phyloP scores from a whole-genome alignment of 2,329 filamentous ascomycete species.

The Cercospora nicotianae region DNA sequence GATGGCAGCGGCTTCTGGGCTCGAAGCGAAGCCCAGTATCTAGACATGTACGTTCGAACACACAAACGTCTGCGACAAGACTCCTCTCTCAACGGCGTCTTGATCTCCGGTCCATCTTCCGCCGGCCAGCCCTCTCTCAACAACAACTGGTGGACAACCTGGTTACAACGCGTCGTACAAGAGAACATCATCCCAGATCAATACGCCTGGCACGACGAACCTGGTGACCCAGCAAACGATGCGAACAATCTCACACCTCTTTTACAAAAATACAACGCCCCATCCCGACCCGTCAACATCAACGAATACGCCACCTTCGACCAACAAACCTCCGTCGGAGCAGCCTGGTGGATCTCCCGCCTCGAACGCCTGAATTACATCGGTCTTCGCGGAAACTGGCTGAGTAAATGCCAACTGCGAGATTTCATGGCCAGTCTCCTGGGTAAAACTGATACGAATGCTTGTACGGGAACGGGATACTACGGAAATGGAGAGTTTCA shows the following conservation, averaged over 20 bases:
- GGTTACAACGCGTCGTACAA: slow-evolving; percentile 38
- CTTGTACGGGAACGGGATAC: slow-evolving; percentile 37
- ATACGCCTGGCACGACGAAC: slow-evolving; percentile 49
- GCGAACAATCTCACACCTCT: slow-evolving; percentile 2
- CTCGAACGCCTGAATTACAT: slow-evolving; percentile 48
- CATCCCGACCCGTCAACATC: slow-evolving; percentile 43
- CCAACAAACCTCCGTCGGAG: slow-evolving; percentile 46
- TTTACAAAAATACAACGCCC: slow-evolving; percentile 11
- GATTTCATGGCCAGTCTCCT: slow-evolving; percentile 49
- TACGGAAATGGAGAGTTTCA: slow-evolving; percentile 46
- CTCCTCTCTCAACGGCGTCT: slow-evolving; percentile 20
- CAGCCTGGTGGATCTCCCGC: slow-evolving; percentile 50
- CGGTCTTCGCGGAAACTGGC: slow-evolving; percentile 52
- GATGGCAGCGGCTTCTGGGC: slow-evolving; percentile 45
- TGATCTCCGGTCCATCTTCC: slow-evolving; percentile 44
- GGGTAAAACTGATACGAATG: slow-evolving; percentile 35
- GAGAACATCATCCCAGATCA: slow-evolving; percentile 47
- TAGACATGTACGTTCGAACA: slow-evolving; percentile 45
- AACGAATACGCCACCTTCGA: slow-evolving; percentile 50
- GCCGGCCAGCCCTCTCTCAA: slow-evolving; percentile 37
- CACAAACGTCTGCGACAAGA: slow-evolving; percentile 43
- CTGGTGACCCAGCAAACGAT: slow-evolving; percentile 14
- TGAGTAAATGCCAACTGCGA: slow-evolving; percentile 43
- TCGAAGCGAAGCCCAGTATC: slow-evolving; percentile 42
- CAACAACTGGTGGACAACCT: slow-evolving; percentile 47